These are phyloP conservation scores for Tympanopsis confertula DNA, from an alignment of 2,329 filamentous ascomycete genomes.

Conservation along the genomic window DNA sequence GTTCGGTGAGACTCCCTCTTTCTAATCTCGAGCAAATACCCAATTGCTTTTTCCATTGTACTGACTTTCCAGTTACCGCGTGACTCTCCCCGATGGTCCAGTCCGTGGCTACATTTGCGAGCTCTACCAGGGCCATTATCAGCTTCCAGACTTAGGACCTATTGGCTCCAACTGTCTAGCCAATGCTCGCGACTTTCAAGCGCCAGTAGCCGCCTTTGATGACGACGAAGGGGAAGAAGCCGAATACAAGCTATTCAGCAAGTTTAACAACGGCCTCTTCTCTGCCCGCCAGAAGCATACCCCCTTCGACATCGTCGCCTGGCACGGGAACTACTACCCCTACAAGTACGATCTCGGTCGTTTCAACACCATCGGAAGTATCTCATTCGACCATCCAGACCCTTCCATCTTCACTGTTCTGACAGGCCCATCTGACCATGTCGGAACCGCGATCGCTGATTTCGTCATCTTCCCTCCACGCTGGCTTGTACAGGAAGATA, in stretches of 20 bases:
- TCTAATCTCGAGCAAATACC: constrained; percentile 26
- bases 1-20: constrained; percentile 36
- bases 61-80: constrained; percentile 1
- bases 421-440: constrained; percentile 40
- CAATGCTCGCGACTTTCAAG: constrained; percentile 42
- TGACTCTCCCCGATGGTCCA: neutral
- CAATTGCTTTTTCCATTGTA: constrained; percentile 35
- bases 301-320: constrained; percentile 47
- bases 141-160: constrained; percentile 38
- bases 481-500: constrained; percentile 49
- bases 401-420: constrained; percentile 28
- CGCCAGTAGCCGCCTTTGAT: constrained; percentile 38
- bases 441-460: constrained; percentile 47
- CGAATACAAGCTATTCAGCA: constrained; percentile 12
- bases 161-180: constrained; percentile 41
- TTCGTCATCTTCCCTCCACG: constrained; percentile 55
- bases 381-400: constrained; percentile 10
- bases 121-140: constrained; percentile 36
- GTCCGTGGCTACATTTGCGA: constrained; percentile 39
- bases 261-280: constrained; percentile 41
- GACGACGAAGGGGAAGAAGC: neutral
- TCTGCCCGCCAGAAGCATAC: constrained; percentile 40
- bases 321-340: constrained; percentile 48
- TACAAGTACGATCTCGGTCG: constrained; percentile 50
- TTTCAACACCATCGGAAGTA: constrained; percentile 44